Percentiles rank a stretch among this genome's conserved stretches.
phyloP scores from a whole-genome alignment of 2,329 filamentous ascomycete genomes.

The Capronia coronata region DNA sequence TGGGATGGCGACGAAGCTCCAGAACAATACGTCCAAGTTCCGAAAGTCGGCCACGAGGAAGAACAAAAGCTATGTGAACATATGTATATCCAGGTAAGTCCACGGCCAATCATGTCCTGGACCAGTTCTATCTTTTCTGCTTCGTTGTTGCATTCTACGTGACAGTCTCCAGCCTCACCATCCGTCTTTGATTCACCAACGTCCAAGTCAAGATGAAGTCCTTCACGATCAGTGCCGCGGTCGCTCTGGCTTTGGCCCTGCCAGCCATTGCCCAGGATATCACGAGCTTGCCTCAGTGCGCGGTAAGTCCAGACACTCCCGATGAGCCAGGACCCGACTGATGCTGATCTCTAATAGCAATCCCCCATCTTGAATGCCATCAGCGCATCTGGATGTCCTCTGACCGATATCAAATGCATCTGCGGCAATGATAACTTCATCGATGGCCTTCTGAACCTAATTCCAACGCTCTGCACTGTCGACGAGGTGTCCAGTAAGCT shows the following conservation, averaged over 20 bases:
- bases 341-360: slow-evolving; percentile 6
- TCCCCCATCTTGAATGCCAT: slow-evolving; percentile 9
- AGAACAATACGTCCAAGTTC: too few relatives aligned
- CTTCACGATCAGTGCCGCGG: neutral
- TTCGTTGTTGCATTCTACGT: neutral
- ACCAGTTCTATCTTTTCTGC: neutral
- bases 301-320: neutral
- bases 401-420: slow-evolving; percentile 11
- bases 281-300: slow-evolving; percentile 8
- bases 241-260: slow-evolving; percentile 4
- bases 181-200: neutral
- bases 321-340: neutral
- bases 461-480: slow-evolving; percentile 5
- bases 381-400: slow-evolving; percentile 10
- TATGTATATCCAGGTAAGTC: neutral
- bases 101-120: neutral
- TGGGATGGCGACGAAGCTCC: too few relatives aligned
- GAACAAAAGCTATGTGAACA: neutral
- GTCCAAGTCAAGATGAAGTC: slow-evolving; percentile 2
- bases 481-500: slow-evolving; percentile 3
- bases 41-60: neutral
- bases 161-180: neutral
- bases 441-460: slow-evolving; percentile 6
- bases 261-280: slow-evolving; percentile 7
- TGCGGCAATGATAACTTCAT: slow-evolving; percentile 9